phyloP scores from a whole-genome alignment of 2,329 filamentous ascomycete species.

The Fusarium denticulatum region DNA sequence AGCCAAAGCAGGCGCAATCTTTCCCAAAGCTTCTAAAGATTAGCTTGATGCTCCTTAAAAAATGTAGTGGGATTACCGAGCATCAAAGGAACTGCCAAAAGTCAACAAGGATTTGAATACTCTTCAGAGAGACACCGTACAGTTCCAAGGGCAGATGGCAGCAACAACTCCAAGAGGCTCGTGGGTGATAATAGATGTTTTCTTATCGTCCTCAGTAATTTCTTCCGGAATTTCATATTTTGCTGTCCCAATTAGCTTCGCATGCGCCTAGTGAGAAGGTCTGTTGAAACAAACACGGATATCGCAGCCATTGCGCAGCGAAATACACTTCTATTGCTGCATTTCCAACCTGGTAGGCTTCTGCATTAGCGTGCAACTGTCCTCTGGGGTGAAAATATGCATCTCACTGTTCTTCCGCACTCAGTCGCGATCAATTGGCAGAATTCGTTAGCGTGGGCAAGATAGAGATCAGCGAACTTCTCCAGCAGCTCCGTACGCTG shows the following conservation, averaged over 20 bases:
- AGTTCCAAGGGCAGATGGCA: constrained; percentile 6
- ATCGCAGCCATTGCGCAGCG: not conserved
- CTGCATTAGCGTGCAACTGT: not conserved
- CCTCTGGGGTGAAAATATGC: not conserved
- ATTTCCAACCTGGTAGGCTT: not conserved
- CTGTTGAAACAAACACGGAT: not conserved
- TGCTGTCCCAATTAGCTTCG: not conserved
- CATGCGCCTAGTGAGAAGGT: not conserved
- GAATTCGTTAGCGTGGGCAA: not conserved
- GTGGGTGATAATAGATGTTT: not conserved
- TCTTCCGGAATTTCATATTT: not conserved
- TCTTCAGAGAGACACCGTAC: not conserved
- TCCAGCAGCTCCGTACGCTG: not conserved
- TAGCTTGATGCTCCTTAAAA: not conserved
- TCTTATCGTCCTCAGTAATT: not conserved
- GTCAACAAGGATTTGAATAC: not conserved
- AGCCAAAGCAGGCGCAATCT: constrained; percentile 4
- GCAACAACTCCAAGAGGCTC: constrained; percentile 2
- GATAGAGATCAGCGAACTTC: not conserved
- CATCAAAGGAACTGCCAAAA: not conserved
- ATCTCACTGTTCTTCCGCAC: constrained; percentile 1
- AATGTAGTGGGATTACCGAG: not conserved
- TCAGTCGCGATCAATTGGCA: not conserved
- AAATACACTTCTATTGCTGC: constrained; percentile 3
- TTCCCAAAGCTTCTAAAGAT: not conserved